phyloP scores from a whole-genome alignment of 2,329 filamentous ascomycete genomes.

The Aspergillus ustus region DNA sequence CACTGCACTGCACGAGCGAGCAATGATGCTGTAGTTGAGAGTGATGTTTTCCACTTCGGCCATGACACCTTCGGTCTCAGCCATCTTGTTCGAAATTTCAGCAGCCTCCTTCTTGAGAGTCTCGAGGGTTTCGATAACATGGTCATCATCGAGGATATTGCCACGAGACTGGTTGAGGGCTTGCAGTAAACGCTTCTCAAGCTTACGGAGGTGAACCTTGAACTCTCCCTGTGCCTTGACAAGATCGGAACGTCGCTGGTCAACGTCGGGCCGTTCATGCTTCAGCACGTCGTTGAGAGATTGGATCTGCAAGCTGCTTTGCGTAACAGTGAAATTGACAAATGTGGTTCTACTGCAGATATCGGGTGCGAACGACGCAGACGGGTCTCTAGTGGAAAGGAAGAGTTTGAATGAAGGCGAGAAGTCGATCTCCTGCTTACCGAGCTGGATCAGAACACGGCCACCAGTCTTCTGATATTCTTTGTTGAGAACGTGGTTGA shows the following conservation, averaged over 20 bases:
- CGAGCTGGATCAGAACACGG: slow-evolving; percentile 95
- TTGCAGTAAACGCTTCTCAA: slow-evolving; percentile 92
- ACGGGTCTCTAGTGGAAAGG: slow-evolving; percentile 92
- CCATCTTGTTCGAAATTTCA: slow-evolving; percentile 95
- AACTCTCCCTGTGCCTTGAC: slow-evolving; percentile 99
- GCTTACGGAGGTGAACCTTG: slow-evolving; percentile 93
- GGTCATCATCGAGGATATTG: slow-evolving; percentile 97
- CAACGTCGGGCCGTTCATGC: slow-evolving; percentile 94
- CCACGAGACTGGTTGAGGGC: slow-evolving; percentile 96
- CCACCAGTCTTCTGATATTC: slow-evolving; percentile 99
- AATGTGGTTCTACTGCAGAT: slow-evolving; percentile 98
- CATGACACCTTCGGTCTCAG: slow-evolving; percentile 97
- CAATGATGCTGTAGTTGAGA: slow-evolving; percentile 89
- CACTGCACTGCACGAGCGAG: slow-evolving; percentile 92
- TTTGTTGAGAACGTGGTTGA: slow-evolving; percentile 98
- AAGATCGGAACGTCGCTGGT: slow-evolving; percentile 92
- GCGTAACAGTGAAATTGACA: slow-evolving; percentile 98
- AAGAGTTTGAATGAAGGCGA: slow-evolving; percentile 96
- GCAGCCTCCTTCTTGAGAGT: slow-evolving; percentile 97
- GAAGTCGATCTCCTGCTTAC: slow-evolving; percentile 99
- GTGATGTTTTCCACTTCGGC: slow-evolving; percentile 96
- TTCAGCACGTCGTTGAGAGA: slow-evolving; percentile 97
- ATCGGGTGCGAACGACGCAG: slow-evolving; percentile 91
- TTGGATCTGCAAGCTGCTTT: slow-evolving; percentile 97
- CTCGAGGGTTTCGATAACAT: slow-evolving; percentile 96